Percentiles rank a stretch among this genome's conserved stretches.
Evolutionary conservation across 2,329 filamentous ascomycete species (phyloP).

Genomic region (Cercospora sojina): DNA sequence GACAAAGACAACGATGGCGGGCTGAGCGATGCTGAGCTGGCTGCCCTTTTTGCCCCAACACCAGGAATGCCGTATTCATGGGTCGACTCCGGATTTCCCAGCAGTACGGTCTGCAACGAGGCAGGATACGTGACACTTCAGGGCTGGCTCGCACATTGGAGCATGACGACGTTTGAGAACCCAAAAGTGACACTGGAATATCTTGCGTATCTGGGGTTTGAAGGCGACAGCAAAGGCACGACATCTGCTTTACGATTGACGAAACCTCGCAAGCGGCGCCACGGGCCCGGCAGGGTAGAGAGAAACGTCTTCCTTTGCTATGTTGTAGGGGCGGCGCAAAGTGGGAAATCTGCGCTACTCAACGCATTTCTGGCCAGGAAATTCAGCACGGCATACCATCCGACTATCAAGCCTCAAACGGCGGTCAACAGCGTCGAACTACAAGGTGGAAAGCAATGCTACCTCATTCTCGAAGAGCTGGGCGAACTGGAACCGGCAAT

Average conservation of each 20-base stretch:
- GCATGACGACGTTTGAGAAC: slow-evolving; percentile 97
- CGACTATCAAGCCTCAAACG: slow-evolving; percentile 90
- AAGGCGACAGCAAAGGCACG: slow-evolving; percentile 69
- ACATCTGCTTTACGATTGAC: slow-evolving; percentile 90
- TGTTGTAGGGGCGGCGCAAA: slow-evolving; percentile 77
- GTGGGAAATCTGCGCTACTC: slow-evolving; percentile 87
- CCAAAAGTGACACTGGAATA: slow-evolving; percentile 95
- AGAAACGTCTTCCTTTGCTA: slow-evolving; percentile 95
- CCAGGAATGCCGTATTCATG: slow-evolving; percentile 85
- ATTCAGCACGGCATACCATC: slow-evolving; percentile 79
- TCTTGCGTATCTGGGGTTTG: slow-evolving; percentile 92
- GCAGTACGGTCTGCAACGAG: slow-evolving; percentile 91
- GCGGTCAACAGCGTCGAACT: slow-evolving; percentile 96
- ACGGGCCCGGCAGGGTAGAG: slow-evolving; percentile 79
- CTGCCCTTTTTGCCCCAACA: slow-evolving; percentile 86
- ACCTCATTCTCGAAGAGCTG: slow-evolving; percentile 91
- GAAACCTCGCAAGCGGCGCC: slow-evolving; percentile 81
- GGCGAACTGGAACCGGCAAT: slow-evolving; percentile 95
- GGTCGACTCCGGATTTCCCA: slow-evolving; percentile 85
- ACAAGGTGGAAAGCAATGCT: slow-evolving; percentile 93
- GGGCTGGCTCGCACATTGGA: slow-evolving; percentile 98
- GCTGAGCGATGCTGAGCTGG: slow-evolving; percentile 79
- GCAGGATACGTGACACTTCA: slow-evolving; percentile 93
- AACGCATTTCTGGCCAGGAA: slow-evolving; percentile 88
- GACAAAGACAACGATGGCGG: slow-evolving; percentile 98